phyloP scores from a whole-genome alignment of 345 rosid species.

The Cochlearia excelsa region DNA sequence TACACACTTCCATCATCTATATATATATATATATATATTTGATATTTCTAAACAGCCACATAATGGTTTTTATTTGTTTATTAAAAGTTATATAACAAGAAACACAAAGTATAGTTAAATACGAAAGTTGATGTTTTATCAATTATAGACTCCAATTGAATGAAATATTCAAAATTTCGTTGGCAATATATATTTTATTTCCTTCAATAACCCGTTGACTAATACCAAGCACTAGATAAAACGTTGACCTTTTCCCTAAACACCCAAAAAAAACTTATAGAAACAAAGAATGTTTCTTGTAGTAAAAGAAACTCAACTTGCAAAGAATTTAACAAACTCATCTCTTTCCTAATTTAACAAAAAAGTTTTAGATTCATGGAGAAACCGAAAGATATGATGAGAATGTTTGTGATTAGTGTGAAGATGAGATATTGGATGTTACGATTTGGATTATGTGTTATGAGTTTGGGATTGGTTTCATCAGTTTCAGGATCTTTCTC shows the following conservation, averaged over 20 bases:
- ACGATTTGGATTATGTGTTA: slow-evolving; percentile 22
- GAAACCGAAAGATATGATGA: background rate
- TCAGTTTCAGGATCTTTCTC: slow-evolving; percentile 51
- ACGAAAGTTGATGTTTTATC: slow-evolving; percentile 12
- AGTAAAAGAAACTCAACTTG: slow-evolving; percentile 30
- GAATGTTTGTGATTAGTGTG: slow-evolving; percentile 14
- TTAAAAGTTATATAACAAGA: background rate
- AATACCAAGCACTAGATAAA: slow-evolving; percentile 27
- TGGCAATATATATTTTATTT: slow-evolving; percentile 20
- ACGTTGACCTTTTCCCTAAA: slow-evolving; percentile 24
- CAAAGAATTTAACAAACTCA: slow-evolving; percentile 1
- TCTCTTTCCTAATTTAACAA: too few species aligned
- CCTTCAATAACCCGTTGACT: slow-evolving; percentile 30
- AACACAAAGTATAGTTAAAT: slow-evolving; percentile 3
- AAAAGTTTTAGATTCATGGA: background rate
- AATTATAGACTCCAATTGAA: background rate
- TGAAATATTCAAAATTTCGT: slow-evolving; percentile 14
- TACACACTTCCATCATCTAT: slow-evolving; percentile 9
- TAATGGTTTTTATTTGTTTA: background rate
- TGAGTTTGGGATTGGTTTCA: slow-evolving; percentile 25
- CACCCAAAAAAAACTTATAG: slow-evolving; percentile 3
- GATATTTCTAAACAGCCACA: too few species aligned
- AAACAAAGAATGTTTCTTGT: slow-evolving; percentile 22
- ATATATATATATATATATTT: too few species aligned
- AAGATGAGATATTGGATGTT: slow-evolving; percentile 27